Evolutionary conservation across 2,329 filamentous ascomycete species (phyloP).

Genomic region (Sporothrix brasiliensis): DNA sequence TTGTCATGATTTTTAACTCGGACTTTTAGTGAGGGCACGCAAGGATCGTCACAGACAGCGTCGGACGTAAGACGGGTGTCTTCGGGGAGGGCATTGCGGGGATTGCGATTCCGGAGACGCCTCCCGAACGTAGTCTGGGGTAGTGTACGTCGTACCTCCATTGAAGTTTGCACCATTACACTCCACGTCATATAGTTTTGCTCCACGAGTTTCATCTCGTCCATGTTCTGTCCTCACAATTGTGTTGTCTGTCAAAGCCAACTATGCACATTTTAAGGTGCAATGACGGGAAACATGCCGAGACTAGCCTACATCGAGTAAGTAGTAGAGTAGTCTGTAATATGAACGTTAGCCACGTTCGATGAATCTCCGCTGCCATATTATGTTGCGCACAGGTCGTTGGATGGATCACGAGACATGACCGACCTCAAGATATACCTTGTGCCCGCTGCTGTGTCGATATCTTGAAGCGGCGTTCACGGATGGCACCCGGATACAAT

Average conservation of each 20-base stretch:
- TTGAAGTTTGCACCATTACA: neutral
- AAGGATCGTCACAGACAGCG: constrained; percentile 20
- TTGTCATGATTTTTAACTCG: neutral
- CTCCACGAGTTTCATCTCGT: neutral
- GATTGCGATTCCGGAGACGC: constrained; percentile 3
- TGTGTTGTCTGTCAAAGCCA: neutral
- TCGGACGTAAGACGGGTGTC: constrained; percentile 21
- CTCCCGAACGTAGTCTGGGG: neutral
- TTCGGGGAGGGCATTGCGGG: constrained; percentile 14
- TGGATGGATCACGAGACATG: neutral
- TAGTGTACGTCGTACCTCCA: neutral
- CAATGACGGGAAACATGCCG: neutral
- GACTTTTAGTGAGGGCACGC: constrained; percentile 7
- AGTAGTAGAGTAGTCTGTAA: neutral
- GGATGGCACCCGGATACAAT: neutral
- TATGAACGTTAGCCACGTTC: neutral
- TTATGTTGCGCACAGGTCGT: neutral
- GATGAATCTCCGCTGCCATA: neutral
- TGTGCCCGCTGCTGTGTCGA: neutral
- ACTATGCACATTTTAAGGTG: neutral
- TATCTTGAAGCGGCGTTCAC: neutral
- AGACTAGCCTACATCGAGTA: constrained; percentile 6
- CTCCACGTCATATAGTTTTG: too few relatives aligned
- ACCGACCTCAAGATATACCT: neutral
- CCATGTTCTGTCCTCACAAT: neutral